Base-by-base conservation (phyloP, 83 land plant species). In the Picea engelmannii region DNA sequence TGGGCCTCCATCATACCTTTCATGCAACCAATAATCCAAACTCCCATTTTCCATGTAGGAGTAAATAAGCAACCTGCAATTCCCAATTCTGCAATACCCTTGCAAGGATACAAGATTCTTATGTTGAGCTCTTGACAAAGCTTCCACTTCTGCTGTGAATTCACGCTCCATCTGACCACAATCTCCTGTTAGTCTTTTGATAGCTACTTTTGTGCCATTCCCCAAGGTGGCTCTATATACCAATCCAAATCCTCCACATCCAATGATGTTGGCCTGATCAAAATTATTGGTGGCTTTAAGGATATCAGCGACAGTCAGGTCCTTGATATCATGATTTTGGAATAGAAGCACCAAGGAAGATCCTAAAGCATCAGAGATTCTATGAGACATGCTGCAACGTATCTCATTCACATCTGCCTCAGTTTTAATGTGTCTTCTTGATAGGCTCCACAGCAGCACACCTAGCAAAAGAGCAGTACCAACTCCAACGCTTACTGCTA, bases 31-130 rank as follows among this genome's bases (percentile, higher is more conserved):
- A 79, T 89, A 89, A 67, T 91, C 95, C 81, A 93, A 83, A 85
- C 95, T 93, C 20, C 95, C 93, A 80, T 93, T 93, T 80, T 93
- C 93, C 95, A 93, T 90, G 86, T 86, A 93, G 1, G 93, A 88
- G 84, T 93, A 93, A 27, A 93, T 87, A 61, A 93, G 80, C 66
- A 93, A 78, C 47, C 95, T 82, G 55, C 89, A 89, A 38, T 78
- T 84, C 7, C 89, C 87, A 76, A 85, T 79, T 23, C 68, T 83
- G 74, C 89, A 93, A 64, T 91, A 91, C 2, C 95, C 95, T 83
- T 89, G 91, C 61, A 93, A 89, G 49, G 89, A 63, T 31, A 93
- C 95, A 27, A 93, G 91, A 55, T 93, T 93, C 25, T 81, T 76
- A 79, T 92, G 94, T 62, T 92, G 87, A 66, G 94, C 94, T 82